Percentiles rank a stretch among this genome's conserved stretches.
phyloP scores from a whole-genome alignment of 495 filamentous ascomycete species.

The Amphirosellinia nigrospora region DNA sequence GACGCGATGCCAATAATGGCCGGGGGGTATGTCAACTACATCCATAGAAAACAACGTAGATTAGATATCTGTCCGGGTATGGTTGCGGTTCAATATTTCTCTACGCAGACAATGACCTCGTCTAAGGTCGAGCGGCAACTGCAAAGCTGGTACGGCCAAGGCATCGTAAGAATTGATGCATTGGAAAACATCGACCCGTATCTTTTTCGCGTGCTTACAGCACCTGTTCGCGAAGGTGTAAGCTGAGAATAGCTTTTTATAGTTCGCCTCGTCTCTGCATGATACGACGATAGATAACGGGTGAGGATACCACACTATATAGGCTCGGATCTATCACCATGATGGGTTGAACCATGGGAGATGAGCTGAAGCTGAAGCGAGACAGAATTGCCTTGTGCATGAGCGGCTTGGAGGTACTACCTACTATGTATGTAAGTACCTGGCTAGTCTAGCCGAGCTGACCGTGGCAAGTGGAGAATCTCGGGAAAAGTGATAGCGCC shows the following conservation, averaged over 20 bases:
- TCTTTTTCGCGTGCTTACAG: background rate
- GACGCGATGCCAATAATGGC: background rate
- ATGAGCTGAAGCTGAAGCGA: conserved; percentile 20
- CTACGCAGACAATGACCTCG: no score
- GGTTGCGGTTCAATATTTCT: no score
- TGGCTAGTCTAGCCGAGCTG: conserved; percentile 13
- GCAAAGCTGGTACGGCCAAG: background rate
- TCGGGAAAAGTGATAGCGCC: background rate
- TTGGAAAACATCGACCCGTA: background rate
- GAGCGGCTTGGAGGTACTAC: background rate
- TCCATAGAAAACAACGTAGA: no score
- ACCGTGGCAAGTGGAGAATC: background rate
- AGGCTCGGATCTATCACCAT: background rate
- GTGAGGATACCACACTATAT: background rate
- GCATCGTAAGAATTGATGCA: background rate
- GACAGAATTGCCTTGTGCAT: background rate
- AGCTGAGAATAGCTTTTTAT: conserved; percentile 22
- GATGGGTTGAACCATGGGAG: conserved; percentile 10
- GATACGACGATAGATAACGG: conserved; percentile 15
- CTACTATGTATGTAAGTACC: no score
- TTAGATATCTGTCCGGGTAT: no score
- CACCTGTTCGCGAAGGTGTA: background rate
- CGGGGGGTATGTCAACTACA: no score
- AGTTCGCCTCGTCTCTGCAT: conserved; percentile 2
- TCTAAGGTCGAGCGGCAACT: no score